Evolutionary conservation across 495 filamentous ascomycete species (phyloP).

Genomic region (Penicillium silybi): DNA sequence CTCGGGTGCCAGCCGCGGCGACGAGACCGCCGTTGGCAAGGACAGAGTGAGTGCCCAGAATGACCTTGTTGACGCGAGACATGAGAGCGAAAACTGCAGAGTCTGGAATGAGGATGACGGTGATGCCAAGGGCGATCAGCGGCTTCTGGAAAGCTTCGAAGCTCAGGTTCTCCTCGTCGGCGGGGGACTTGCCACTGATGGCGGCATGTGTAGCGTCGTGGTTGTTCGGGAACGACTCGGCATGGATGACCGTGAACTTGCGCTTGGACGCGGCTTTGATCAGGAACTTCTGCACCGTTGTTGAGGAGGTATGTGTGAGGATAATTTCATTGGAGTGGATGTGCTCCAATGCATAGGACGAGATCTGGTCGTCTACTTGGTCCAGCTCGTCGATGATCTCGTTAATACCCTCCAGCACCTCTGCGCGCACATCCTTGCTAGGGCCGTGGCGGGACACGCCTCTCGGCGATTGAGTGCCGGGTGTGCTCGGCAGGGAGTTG

Average conservation of each 20-base stretch:
- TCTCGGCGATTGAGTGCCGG: constrained; percentile 38
- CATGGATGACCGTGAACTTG: constrained; percentile 82
- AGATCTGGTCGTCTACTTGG: constrained; percentile 85
- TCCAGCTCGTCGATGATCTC: constrained; percentile 90
- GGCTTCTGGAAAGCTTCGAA: constrained; percentile 66
- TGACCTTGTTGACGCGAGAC: constrained; percentile 90
- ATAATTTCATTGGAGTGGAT: constrained; percentile 89
- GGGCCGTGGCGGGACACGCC: constrained; percentile 31
- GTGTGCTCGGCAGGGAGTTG: constrained; percentile 43
- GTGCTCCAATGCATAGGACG: constrained; percentile 77
- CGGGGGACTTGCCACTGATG: constrained; percentile 47
- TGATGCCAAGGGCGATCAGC: constrained; percentile 70
- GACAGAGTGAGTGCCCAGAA: constrained; percentile 79
- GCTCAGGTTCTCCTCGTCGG: constrained; percentile 45
- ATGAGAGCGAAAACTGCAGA: constrained; percentile 86
- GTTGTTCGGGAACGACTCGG: constrained; percentile 67
- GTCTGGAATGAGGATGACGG: constrained; percentile 76
- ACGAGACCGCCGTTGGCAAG: constrained; percentile 82
- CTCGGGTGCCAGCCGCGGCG: constrained; percentile 70
- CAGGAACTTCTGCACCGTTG: constrained; percentile 81
- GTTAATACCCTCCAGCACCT: constrained; percentile 81
- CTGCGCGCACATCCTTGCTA: constrained; percentile 68
- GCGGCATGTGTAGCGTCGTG: constrained; percentile 57
- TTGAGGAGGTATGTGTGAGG: constrained; percentile 75
- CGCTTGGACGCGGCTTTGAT: constrained; percentile 77